These are phyloP conservation scores for Kockiozyma suomiensis DNA, from an alignment of 805 yeast species.

Conservation along the genomic window DNA sequence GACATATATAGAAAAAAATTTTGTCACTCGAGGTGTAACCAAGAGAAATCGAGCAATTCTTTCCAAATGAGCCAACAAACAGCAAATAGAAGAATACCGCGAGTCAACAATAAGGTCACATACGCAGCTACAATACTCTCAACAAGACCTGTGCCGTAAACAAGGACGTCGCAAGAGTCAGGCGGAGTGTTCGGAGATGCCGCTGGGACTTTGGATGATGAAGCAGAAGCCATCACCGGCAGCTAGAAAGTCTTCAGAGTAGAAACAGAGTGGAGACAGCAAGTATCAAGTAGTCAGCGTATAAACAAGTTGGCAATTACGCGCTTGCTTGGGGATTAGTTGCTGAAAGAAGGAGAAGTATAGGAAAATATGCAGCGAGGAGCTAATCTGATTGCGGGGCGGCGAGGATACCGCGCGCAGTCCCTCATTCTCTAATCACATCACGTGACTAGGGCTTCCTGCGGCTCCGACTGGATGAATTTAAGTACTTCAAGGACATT, in stretches of 20 bases:
- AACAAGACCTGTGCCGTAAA: conserved; percentile 89
- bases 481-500: no score
- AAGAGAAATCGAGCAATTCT: no score
- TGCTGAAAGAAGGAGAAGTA: not conserved
- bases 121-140: conserved; percentile 84
- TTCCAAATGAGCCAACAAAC: no score
- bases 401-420: not conserved
- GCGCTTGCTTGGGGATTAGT: not conserved
- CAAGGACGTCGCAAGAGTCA: conserved; percentile 81
- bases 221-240: not conserved
- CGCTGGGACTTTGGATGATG: conserved; percentile 7
- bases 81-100: no score
- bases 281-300: not conserved
- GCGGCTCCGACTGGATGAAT: not conserved
- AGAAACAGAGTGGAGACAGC: not conserved
- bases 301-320: not conserved
- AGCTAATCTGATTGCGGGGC: conserved; percentile 6
- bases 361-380: not conserved
- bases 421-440: not conserved
- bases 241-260: not conserved
- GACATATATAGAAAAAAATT: not conserved
- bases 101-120: conserved; percentile 4
- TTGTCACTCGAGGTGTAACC: not conserved
- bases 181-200: conserved; percentile 40
- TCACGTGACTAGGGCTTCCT: not conserved